Base-by-base conservation (phyloP, 208 protist species). In the Crithidia bombi region DNA sequence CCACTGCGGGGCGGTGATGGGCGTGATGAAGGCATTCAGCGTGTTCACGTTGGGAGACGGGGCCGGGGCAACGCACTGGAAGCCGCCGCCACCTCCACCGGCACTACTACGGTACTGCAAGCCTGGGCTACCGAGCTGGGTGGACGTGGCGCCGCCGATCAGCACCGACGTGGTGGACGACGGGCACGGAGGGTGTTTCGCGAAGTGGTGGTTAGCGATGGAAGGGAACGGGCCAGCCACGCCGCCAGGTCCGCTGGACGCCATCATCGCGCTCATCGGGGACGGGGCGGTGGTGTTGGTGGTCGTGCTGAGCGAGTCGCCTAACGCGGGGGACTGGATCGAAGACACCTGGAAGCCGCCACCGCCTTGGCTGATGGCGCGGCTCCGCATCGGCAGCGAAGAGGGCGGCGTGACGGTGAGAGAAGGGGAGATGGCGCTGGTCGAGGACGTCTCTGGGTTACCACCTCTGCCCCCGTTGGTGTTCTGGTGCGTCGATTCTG, bases 11-110 rank as follows among this genome's bases (percentile, higher is more conserved):
- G 66, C 79, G 17, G 75, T 71, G 28, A 76, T 63, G 19, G 85
- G 84, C 11, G 89, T 92, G 39, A 94, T 84, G 44, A 94, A 94
- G 35, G 73, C 78, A 73, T 94, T 94, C 19, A 90, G 52, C 56
- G 61, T 69, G 49, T 73, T 43, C 56, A 65, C 33, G 61, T 43
- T 56, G 33, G 36, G 39, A 17, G 46, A 51, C 35, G 38, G 0
- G 51, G 30, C 28, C 11, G 23, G 46, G 4, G 43, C n/a, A n/a
- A n/a, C n/a, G 41, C 28, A 33, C n/a, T 17, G 25, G 61, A 41
- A 14, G 63, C 61, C n/a, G 64, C 35, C 28, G n/a, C 32, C 33
- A 35, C 47, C 35, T 26, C 0, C 26, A 15, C 12, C 21, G 38
- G 3, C 19, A 44, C 30, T 21, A 28, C 44, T 21, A 28, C 44